phyloP scores from a whole-genome alignment of 768 basidiomycete genomes.

The Pulveroboletus sp. region DNA sequence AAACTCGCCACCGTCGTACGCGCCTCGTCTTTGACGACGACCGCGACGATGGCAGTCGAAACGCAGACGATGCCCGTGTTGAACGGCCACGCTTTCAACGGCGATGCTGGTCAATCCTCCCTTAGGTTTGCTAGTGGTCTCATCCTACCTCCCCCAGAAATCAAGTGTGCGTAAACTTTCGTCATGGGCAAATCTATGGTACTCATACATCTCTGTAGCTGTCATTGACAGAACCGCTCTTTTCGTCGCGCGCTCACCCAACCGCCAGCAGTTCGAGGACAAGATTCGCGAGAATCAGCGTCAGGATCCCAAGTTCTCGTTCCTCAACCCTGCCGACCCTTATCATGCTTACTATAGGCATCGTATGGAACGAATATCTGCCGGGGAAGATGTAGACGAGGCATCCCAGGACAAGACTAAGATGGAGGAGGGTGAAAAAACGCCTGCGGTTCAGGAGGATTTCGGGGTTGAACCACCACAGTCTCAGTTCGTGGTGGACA shows the following conservation, averaged over 20 bases:
- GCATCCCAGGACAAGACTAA: conserved; percentile 42
- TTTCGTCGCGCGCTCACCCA: conserved; percentile 90
- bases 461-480: conserved; percentile 72
- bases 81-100: conserved; percentile 43
- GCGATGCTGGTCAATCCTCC: conserved; percentile 37
- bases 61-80: conserved; percentile 34
- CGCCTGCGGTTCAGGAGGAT: conserved; percentile 45
- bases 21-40: conserved; percentile 19
- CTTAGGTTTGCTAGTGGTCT: conserved; percentile 74
- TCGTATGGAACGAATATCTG: conserved; percentile 77
- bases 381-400: conserved; percentile 72
- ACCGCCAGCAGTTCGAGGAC: conserved; percentile 91
- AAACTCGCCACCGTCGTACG: neutral
- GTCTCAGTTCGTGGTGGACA: conserved; percentile 78
- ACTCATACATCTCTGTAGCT: conserved; percentile 41
- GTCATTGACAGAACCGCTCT: conserved; percentile 94
- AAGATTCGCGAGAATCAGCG: conserved; percentile 97
- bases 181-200: neutral
- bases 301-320: conserved; percentile 96
- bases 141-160: conserved; percentile 94
- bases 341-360: conserved; percentile 98
- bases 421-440: conserved; percentile 31
- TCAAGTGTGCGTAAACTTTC: conserved; percentile 60
- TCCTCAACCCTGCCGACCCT: conserved; percentile 94
- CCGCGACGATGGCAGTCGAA: conserved; percentile 45